phyloP scores from a whole-genome alignment of 169 alveolate species.

The Theileria annulata region DNA sequence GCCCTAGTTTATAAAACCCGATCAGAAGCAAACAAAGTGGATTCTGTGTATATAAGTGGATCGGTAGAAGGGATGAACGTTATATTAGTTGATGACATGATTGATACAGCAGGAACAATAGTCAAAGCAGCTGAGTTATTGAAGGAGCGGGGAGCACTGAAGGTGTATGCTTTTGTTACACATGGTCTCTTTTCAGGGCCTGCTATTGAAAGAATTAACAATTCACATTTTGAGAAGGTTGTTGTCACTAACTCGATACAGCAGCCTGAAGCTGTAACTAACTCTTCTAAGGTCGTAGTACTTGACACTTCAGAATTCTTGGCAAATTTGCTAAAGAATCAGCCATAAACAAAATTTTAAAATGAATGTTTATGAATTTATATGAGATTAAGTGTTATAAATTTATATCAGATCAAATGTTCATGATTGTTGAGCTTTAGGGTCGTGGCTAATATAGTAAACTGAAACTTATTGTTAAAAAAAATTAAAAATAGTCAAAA shows the following conservation, averaged over 20 bases:
- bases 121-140: slow-evolving; percentile 92
- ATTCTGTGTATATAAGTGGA: slow-evolving; percentile 91
- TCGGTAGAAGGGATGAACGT: slow-evolving; percentile 90
- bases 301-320: slow-evolving; percentile 22
- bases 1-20: slow-evolving; percentile 87
- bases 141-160: slow-evolving; percentile 89
- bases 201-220: slow-evolving; percentile 84
- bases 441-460: slow-evolving; percentile 45
- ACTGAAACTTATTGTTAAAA: slow-evolving; percentile 16
- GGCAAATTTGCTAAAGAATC: slow-evolving; percentile 12
- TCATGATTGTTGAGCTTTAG: neutral
- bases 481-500: neutral
- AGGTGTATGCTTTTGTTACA: slow-evolving; percentile 94
- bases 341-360: neutral
- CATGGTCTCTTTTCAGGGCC: slow-evolving; percentile 92
- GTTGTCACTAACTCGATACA: slow-evolving; percentile 90
- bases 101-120: slow-evolving; percentile 97
- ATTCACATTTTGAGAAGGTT: slow-evolving; percentile 85
- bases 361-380: neutral
- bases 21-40: slow-evolving; percentile 82
- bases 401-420: neutral
- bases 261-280: slow-evolving; percentile 30
- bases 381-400: neutral
- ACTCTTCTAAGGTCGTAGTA: slow-evolving; percentile 32
- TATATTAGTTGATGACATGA: slow-evolving; percentile 95